A percentile compares a stretch with the other conserved stretches of the same genome.
phyloP scores from a whole-genome alignment of 1,284 basidiomycete species.

The Apiotrichum domesticum region DNA sequence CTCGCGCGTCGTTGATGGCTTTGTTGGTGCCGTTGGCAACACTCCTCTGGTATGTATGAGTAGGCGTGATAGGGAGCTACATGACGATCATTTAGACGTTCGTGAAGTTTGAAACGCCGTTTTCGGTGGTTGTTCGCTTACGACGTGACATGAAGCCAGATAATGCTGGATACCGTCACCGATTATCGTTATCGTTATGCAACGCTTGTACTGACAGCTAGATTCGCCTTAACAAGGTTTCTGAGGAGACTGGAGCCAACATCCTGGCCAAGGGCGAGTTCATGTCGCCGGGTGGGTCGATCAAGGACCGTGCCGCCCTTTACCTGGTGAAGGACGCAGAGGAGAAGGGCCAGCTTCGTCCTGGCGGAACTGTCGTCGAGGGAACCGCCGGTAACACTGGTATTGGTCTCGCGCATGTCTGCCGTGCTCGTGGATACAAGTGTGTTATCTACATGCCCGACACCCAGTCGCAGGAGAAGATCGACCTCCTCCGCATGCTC shows the following conservation, averaged over 20 bases:
- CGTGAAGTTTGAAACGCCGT: too few species aligned
- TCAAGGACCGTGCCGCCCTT: slow-evolving; percentile 95
- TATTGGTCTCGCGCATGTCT: slow-evolving; percentile 89
- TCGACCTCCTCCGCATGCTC: slow-evolving; percentile 92
- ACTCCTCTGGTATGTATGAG: slow-evolving; percentile 73
- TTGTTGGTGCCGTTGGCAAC: slow-evolving; percentile 85
- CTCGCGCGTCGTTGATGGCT: slow-evolving; percentile 62
- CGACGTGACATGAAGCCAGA: too few species aligned
- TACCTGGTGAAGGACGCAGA: slow-evolving; percentile 87
- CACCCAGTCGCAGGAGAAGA: slow-evolving; percentile 95
- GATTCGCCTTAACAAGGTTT: slow-evolving; percentile 78
- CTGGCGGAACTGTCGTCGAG: slow-evolving; percentile 93
- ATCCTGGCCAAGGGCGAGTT: slow-evolving; percentile 96
- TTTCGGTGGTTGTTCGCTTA: too few species aligned
- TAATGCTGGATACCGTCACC: too few species aligned
- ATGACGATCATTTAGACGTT: too few species aligned
- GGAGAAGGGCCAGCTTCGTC: slow-evolving; percentile 64
- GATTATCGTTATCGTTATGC: background rate
- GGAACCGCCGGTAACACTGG: slow-evolving; percentile 99
- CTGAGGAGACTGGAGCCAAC: slow-evolving; percentile 80
- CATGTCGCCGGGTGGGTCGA: slow-evolving; percentile 97
- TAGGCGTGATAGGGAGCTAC: background rate
- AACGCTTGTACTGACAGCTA: slow-evolving; percentile 36
- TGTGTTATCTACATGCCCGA: slow-evolving; percentile 99
- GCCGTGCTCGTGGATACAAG: slow-evolving; percentile 85